Base-by-base conservation (phyloP, 371 early-diverging fungal genomes). In the Mucor sp. region DNA sequence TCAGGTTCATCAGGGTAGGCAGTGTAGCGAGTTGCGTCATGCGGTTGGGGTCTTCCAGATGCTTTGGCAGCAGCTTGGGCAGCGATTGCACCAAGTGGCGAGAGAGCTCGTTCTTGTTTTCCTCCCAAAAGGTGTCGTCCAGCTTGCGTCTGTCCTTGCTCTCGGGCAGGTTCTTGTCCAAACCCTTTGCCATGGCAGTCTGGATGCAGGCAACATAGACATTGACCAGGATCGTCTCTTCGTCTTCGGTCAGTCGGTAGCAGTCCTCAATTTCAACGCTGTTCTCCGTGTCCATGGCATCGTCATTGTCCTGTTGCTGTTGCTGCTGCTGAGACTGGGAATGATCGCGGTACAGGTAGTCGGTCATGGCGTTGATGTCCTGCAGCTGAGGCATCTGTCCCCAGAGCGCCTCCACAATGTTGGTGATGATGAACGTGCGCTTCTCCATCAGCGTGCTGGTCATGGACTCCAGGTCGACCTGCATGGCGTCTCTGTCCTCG, bases 51-150 rank as follows among this genome's bases (percentile, higher is more conserved):
- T 91, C 91, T 43, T 81, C 83, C 2, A 80, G 79, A 62, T 91
- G 88, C 68, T 90, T 91, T n/a, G 83, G 72, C 35, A 94, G 67
- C n/a, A 93, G 76, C 41, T 81, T 82, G 2, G 92, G 89, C 17
- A 93, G 50, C 3, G 74, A 65, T 58, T 78, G 76, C 14, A 88
- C 85, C 43, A 92, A 69, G 50, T 82, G 76, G 8, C 88, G 82
- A 21, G 86, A 86, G 14, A 90, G 71, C 58, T 88, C 84, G 19
- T 78, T 77, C 25, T 72, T 74, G 48, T 50, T 64, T 37, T 72
- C 74, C 15, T 74, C 76, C 61, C 71, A 62, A 17, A 63, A 61
- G 0, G 44, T 28, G 19, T 76, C 70, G 33, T 79, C 77, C 35
- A 68, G 21, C 67, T 63, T 53, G 12, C 67, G 62, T 44, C 60